These are phyloP conservation scores for Besnoitia besnoiti DNA, from an alignment of 169 alveolate genomes.

Conservation along the genomic window DNA sequence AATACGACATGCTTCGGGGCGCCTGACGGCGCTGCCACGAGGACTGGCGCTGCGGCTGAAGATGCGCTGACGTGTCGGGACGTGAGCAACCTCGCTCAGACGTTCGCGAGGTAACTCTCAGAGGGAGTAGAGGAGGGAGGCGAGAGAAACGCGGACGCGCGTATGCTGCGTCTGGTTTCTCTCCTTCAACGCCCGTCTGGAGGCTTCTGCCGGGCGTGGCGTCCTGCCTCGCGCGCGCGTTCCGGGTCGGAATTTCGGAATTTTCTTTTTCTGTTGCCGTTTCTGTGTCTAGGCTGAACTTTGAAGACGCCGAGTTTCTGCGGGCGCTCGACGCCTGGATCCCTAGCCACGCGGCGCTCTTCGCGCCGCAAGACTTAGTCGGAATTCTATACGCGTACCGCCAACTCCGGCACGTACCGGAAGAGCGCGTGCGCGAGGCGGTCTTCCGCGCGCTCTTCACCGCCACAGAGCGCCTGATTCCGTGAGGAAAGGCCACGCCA, in stretches of 20 bases:
- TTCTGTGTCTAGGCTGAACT: background rate
- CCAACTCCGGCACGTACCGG: background rate
- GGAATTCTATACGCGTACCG: constrained; percentile 16
- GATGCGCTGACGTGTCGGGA: background rate
- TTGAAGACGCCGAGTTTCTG: background rate
- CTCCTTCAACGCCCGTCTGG: background rate
- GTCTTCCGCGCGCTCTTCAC: background rate
- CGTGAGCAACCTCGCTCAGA: constrained; percentile 39
- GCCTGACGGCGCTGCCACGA: background rate
- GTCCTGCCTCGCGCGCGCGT: background rate
- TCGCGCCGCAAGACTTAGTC: constrained; percentile 5
- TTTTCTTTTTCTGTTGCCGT: background rate
- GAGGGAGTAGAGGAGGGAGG: background rate
- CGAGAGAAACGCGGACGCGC: background rate
- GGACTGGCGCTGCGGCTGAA: background rate
- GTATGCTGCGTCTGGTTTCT: background rate
- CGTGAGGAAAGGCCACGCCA: background rate
- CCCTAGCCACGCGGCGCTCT: background rate
- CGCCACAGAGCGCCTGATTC: constrained; percentile 11
- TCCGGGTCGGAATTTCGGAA: background rate
- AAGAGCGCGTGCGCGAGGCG: background rate
- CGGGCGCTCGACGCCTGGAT: constrained; percentile 16
- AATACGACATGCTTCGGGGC: background rate
- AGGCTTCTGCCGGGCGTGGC: background rate
- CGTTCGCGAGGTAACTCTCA: constrained; percentile 30